These are phyloP conservation scores for Bipolaris oryzae DNA, from an alignment of 2,329 filamentous ascomycete species.

Conservation along the genomic window DNA sequence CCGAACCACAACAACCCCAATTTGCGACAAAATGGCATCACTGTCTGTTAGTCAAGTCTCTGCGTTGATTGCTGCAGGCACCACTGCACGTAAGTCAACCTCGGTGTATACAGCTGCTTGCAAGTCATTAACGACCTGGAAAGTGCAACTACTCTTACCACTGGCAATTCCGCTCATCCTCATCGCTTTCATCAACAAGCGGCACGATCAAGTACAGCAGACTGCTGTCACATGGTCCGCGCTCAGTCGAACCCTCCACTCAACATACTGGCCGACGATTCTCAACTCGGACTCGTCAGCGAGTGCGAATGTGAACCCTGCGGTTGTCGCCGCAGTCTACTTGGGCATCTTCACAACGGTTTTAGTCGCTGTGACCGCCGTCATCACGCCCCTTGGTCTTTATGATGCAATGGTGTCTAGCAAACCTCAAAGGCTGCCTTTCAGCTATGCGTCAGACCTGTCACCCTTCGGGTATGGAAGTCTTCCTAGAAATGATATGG, in stretches of 20 bases:
- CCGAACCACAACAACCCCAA: background rate
- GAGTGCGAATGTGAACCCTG: background rate
- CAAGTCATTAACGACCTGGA: background rate
- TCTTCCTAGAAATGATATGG: background rate
- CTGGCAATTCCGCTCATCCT: background rate
- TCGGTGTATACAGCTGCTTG: background rate
- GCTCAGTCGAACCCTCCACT: background rate
- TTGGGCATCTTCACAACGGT: background rate
- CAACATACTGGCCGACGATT: background rate
- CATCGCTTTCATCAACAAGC: background rate
- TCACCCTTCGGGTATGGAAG: background rate
- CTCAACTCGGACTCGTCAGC: background rate
- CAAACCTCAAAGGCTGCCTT: background rate
- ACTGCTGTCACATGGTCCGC: background rate
- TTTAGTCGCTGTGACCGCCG: background rate
- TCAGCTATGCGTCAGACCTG: background rate
- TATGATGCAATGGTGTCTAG: background rate
- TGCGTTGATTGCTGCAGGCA: background rate
- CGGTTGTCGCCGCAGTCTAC: background rate
- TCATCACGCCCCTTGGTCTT: background rate
- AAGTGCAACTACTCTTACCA: background rate
- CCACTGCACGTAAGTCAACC: background rate
- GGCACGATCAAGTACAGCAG: background rate
- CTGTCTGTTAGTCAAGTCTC: background rate
- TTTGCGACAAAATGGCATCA: background rate